A percentile compares a stretch with the other conserved stretches of the same genome.
These are phyloP conservation scores for Aegilops sharonensis DNA, from an alignment of 176 grass and related monocot species.

Conservation along the genomic window DNA sequence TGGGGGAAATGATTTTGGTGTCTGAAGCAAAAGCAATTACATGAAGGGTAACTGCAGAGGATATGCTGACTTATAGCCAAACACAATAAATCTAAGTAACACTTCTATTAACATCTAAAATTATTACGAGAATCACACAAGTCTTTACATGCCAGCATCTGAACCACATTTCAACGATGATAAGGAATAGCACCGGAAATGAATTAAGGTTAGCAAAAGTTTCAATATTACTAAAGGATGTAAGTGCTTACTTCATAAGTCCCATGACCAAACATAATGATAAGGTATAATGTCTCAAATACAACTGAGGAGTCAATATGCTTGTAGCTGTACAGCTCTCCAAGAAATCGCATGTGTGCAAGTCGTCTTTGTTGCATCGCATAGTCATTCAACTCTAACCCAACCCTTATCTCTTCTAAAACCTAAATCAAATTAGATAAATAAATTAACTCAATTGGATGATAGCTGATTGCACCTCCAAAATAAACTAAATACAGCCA, in stretches of 20 bases:
- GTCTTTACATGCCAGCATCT: background rate
- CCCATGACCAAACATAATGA: constrained; percentile 78
- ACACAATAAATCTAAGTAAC: background rate
- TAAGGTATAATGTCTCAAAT: constrained; percentile 91
- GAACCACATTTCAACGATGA: background rate
- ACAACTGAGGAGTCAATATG: constrained; percentile 89
- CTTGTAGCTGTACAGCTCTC: constrained; percentile 94
- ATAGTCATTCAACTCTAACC: constrained; percentile 95
- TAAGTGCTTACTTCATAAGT: constrained; percentile 79
- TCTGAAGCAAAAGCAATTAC: background rate
- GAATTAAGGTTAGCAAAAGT: constrained; percentile 4
- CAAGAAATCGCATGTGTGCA: constrained; percentile 90
- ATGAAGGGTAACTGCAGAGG: constrained; percentile 8
- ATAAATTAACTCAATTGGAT: constrained; percentile 37
- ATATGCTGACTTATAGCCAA: background rate
- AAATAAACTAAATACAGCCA: background rate
- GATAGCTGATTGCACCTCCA: constrained; percentile 8
- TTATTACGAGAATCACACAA: background rate
- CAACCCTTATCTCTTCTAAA: constrained; percentile 90
- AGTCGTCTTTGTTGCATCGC: constrained; percentile 88
- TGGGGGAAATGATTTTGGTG: background rate
- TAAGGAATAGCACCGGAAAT: background rate
- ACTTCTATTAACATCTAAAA: constrained; percentile 7
- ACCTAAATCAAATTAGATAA: constrained; percentile 55
- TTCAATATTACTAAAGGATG: constrained; percentile 21